Base-by-base conservation (phyloP, 2,329 filamentous ascomycete genomes). In the Nothopassalora personata region DNA sequence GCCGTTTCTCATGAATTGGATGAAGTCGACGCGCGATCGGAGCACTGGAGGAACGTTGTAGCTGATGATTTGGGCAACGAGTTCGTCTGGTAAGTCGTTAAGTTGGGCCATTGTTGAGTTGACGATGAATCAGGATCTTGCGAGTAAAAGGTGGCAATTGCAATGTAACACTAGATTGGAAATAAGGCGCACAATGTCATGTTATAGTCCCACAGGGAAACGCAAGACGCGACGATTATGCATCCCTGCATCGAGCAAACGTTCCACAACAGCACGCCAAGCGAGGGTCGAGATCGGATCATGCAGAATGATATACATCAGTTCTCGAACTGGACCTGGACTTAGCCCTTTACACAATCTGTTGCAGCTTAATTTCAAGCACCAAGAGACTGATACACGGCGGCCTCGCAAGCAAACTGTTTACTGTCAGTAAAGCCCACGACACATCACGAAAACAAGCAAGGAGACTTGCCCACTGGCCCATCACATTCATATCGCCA, bases 401-500 rank as follows among this genome's bases (percentile, higher is more conserved):
- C 68, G 4, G 62, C 65, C 58, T 73, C 71, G 39, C 70, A 72
- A 11, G 66, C 68, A 18, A 8, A 8, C 31, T 34, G 11, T 23
- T 23, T 23, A 23, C 36, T 43, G 36, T 43, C 36, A 43, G 36
- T n/a, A 43, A n/a, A 43, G 19, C n/a, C n/a, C 3, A 4, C 7
- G 15, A 11, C n/a, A 4, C 1, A 46, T 15, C n/a, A 18, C 43
- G 43, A 7, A n/a, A n/a, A n/a, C 4, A 43, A n/a, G n/a, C 31
- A 11, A 11, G 11, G 4, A 34, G 7, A 11, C 31, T 11, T 49
- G 56, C 66, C 70, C 70, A 73, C 53, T 70, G 67, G 13, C 70
- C 68, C 63, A 72, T 67, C 9, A 73, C 69, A 54, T 68, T 60
- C 49, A 54, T 52, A 45, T 73, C 72, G 5, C 71, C 71, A 60